These are phyloP conservation scores for Dichotomopilus funicola DNA, from an alignment of 2,329 filamentous ascomycete species.

Conservation along the genomic window DNA sequence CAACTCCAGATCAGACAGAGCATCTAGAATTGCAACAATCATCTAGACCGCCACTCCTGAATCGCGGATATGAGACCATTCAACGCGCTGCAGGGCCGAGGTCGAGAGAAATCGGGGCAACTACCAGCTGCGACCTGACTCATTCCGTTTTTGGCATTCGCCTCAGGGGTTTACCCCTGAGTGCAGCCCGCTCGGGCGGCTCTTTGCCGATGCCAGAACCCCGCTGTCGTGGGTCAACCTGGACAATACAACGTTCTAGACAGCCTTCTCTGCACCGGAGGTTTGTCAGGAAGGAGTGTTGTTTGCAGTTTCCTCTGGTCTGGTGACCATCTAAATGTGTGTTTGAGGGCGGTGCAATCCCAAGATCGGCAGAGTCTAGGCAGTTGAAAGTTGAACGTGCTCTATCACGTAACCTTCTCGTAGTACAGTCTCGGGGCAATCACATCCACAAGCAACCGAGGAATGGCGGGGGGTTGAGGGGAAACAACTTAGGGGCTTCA, in stretches of 20 bases:
- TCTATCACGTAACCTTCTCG: neutral
- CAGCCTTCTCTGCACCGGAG: neutral
- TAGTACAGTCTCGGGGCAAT: neutral
- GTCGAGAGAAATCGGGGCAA: neutral
- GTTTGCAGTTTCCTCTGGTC: neutral
- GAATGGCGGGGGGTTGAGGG: neutral
- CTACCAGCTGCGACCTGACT: neutral
- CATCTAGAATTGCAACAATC: neutral
- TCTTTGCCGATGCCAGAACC: neutral
- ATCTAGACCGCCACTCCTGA: neutral
- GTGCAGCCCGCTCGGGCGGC: neutral
- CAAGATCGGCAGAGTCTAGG: conserved; percentile 14
- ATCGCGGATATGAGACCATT: neutral
- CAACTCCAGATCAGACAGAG: no score
- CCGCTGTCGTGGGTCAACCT: neutral
- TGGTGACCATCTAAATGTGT: neutral
- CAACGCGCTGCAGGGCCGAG: neutral
- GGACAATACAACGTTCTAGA: neutral
- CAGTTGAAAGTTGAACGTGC: neutral
- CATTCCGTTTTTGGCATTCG: neutral
- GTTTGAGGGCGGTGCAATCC: neutral
- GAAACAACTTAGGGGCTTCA: no score
- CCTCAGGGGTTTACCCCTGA: neutral
- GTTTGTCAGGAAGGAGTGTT: neutral
- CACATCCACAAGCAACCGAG: neutral